Base-by-base conservation (phyloP, 805 yeast genomes). In the Ogataea paraovalis region DNA sequence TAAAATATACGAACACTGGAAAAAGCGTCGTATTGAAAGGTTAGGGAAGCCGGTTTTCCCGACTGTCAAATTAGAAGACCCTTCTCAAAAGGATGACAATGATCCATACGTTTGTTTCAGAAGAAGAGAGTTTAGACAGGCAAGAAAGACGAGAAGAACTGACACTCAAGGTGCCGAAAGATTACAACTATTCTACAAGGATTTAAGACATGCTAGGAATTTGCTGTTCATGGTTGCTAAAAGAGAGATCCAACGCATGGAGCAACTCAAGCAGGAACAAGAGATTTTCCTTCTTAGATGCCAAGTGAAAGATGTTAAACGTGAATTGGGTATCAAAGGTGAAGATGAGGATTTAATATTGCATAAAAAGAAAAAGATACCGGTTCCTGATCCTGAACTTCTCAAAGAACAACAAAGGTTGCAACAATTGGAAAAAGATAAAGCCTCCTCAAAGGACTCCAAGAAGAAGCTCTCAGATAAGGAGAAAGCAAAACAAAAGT, bases 21-120 rank as follows among this genome's bases (percentile, higher is more conserved):
- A 78, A 53, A 55, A 59, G 7, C 74, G 98, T 52, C 86, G 91
- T 64, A 74, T 90, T 18, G 79, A 68, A 39, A 72, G 88, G 45
- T 66, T 72, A 23, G 97, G 97, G 28, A 78, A 78, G 56, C 66
- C 85, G 3, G 78, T 94, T 19, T 76, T 80, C 55, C 96, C 97
- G 3, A 66, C 75, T 14, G 72, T 94, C 43, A 87, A 83, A 64
- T 90, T 87, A 64, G 97, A 91, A 69, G 91, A 87, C 56, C 87
- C 87, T 21, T 80, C 79, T 47, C 65, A 64, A 37, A 90, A 90
- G 60, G 97, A 91, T 59, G 97, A 91, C 59, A 79, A 78, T 50
- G 97, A 94, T 65, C 98, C 99, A 1, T 94, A 94, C 66, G 85
- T 89, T 37, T 89, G 97, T 70, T 94, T 94, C 73, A 80, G 99